These are phyloP conservation scores for Colletotrichum tanaceti DNA, from an alignment of 2,329 filamentous ascomycete genomes.

Conservation along the genomic window DNA sequence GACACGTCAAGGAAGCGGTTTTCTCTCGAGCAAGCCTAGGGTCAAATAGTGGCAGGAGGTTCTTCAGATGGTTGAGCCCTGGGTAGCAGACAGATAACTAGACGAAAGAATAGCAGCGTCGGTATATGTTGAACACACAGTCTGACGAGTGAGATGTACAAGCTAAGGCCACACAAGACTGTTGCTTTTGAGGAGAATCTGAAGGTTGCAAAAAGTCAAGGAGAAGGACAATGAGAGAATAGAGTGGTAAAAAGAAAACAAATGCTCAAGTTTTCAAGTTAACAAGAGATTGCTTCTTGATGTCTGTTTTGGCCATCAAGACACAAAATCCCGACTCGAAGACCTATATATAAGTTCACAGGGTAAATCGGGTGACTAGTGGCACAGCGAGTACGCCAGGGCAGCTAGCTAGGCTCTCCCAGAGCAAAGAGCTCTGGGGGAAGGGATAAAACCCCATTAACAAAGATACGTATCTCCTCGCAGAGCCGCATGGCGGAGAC, in stretches of 20 bases:
- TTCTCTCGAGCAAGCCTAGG: not conserved
- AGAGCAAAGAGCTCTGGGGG: slow-evolving; percentile 13
- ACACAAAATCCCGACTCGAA: slow-evolving; percentile 14
- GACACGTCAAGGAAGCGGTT: not conserved
- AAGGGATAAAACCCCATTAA: slow-evolving; percentile 14
- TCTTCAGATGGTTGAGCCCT: not conserved
- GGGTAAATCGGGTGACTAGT: not conserved
- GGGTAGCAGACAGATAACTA: no score
- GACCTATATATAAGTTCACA: slow-evolving; percentile 32
- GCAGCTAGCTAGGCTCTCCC: slow-evolving; percentile 22
- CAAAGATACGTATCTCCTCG: slow-evolving; percentile 23
- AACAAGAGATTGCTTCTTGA: not conserved
- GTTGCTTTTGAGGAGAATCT: not conserved
- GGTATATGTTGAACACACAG: slow-evolving; percentile 5
- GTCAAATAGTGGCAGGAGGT: not conserved
- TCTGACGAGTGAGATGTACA: not conserved
- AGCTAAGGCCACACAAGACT: slow-evolving; percentile 13
- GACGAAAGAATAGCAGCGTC: not conserved
- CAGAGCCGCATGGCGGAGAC: slow-evolving; percentile 27
- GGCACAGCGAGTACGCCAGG: slow-evolving; percentile 14
- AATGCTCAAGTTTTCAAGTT: not conserved
- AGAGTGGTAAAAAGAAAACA: slow-evolving; percentile 18
- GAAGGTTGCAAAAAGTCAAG: not conserved
- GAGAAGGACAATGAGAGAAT: not conserved
- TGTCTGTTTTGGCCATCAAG: slow-evolving; percentile 1